Evolutionary conservation across 176 grass and related monocot genomes (phyloP).

Genomic region (Phragmites australis): DNA sequence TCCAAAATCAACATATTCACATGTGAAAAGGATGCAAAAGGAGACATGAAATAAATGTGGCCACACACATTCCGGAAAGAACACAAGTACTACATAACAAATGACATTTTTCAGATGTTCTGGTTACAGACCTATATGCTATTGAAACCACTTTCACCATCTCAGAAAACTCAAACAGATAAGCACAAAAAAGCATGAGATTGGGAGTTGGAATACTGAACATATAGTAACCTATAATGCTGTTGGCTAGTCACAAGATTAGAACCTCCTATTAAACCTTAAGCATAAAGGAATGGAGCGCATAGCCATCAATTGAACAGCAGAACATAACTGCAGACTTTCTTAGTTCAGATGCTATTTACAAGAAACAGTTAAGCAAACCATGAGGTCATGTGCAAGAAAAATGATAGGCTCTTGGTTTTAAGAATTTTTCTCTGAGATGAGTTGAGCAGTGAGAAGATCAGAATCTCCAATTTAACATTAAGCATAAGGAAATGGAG

Average conservation of each 20-base stretch:
- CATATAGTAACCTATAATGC: constrained; percentile 9
- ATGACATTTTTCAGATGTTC: not conserved
- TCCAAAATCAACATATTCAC: not conserved
- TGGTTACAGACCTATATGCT: no score
- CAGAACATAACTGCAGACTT: not conserved
- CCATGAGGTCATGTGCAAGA: constrained; percentile 19
- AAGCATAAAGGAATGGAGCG: not conserved
- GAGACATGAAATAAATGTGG: not conserved
- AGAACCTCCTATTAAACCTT: not conserved
- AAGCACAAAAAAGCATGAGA: not conserved
- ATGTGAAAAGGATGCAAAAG: not conserved
- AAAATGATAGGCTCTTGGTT: not conserved
- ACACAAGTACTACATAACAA: not conserved
- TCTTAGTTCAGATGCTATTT: not conserved
- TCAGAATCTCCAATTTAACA: not conserved
- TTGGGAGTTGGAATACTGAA: not conserved
- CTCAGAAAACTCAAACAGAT: not conserved
- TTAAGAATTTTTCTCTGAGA: constrained; percentile 26
- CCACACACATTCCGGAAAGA: not conserved
- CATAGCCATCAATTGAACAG: not conserved
- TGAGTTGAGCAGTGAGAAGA: not conserved
- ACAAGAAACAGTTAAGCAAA: constrained; percentile 18
- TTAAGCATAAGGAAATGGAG: not conserved
- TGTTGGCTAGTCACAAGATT: not conserved
- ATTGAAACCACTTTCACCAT: not conserved